These are phyloP conservation scores for Phytopythium delawarense DNA, from an alignment of 352 stramenopile genomes.

Conservation along the genomic window DNA sequence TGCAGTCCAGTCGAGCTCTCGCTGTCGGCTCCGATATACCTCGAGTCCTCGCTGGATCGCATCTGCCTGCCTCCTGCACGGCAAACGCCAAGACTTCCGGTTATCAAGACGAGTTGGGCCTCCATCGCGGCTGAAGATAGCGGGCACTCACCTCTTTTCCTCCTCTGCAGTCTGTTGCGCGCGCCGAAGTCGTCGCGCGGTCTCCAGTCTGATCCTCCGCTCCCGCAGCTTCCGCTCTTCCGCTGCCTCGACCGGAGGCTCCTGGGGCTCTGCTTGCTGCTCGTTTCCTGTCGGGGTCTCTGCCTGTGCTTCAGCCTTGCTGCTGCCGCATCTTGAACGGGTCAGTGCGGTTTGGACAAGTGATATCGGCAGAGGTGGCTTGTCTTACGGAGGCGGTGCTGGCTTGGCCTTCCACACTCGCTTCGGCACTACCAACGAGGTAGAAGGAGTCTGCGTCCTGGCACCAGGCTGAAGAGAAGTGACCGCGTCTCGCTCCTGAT, in stretches of 20 bases:
- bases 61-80: slow-evolving; percentile 41
- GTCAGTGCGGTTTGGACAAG: background rate
- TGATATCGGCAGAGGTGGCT: slow-evolving; percentile 5
- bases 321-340: background rate
- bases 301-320: background rate
- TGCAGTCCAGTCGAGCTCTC: slow-evolving; percentile 53
- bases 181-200: slow-evolving; percentile 34
- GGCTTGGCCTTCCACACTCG: background rate
- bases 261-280: background rate
- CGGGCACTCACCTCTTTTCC: slow-evolving; percentile 30
- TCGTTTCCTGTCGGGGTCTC: slow-evolving; percentile 12
- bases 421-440: background rate
- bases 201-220: slow-evolving; percentile 48
- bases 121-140: background rate
- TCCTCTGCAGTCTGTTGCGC: slow-evolving; percentile 36
- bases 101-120: background rate
- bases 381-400: background rate
- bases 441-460: background rate
- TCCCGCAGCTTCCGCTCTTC: slow-evolving; percentile 25
- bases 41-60: slow-evolving; percentile 44
- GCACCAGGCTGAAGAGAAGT: background rate
- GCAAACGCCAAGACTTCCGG: background rate
- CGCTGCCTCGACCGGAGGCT: background rate
- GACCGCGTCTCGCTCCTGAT: background rate
- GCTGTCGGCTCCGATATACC: slow-evolving; percentile 51